Base-by-base conservation (phyloP, 129 eudicot species). In the Sambucus nigra region DNA sequence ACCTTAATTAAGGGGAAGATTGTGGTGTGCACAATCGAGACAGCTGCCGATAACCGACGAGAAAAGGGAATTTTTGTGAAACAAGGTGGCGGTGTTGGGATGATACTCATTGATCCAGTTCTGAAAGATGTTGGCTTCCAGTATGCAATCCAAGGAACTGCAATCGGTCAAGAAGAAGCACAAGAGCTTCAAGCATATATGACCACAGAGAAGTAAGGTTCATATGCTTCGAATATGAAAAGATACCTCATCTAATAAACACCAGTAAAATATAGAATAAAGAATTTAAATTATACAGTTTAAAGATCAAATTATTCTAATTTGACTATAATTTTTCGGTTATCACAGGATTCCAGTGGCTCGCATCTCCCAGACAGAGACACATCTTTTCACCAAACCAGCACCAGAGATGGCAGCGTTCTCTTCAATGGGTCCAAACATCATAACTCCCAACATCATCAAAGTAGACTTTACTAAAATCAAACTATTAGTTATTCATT, bases 361-460 rank as follows among this genome's bases (percentile, higher is more conserved):
- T 23, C 73, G 72, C 50, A 83, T 83, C 53, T 66, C 48, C 42
- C 53, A 61, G n/a, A 73, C 94, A 24, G 60, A 53, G 21, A 79
- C 87, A 29, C 10, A 60, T 55, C 18, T 63, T 29, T 53, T 66
- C 35, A 70, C 72, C 7, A 70, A 73, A 64, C 79, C 87, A 49
- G 79, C 79, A 22, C 84, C 84, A 5, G 41, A 50, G 52, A 70
- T 83, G 77, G 81, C 87, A 35, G 55, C 47, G 25, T 79, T 83
- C 69, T 76, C 94, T 8, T 83, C 87, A 5, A 73, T 51, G 76
- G 87, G 87, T 38, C 94, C 94, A 22, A 83, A 79, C 55, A 26
- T 66, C 44, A 57, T 76, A 64, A 76, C 69, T 12, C 87, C 87
- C 7, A 75, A 83, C 53, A 79, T 83, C 19, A 76, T 76, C 47